Base-by-base conservation (phyloP, 495 filamentous ascomycete genomes). In the Talaromyces trachyspermus region DNA sequence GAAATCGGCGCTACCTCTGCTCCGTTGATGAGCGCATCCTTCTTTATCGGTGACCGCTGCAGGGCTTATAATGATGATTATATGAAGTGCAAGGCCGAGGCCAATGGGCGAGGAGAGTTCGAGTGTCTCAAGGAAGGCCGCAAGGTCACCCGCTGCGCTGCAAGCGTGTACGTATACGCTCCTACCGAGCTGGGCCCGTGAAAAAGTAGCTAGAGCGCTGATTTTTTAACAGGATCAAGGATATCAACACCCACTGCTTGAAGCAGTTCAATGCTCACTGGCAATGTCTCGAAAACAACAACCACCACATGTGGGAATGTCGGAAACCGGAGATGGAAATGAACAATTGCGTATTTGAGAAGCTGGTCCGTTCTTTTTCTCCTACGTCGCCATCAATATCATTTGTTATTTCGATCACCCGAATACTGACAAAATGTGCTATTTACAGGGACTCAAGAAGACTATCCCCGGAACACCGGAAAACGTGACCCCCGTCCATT, bases 81-180 rank as follows among this genome's bases (percentile, higher is more conserved):
- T 69, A 97, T 99, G 89, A 81, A 92, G 70, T 99, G 92, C 81
- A 99, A 97, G 83, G 85, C 78, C 42, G 87, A 95, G 73, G 77
- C 86, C 38, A 77, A 81, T 43, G 94, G 92, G 45, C 79, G 73
- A 67, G 94, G 91, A 51, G 94, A 97, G 73, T 65, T 94, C 40
- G 89, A 95, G 46, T 99, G 92, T 67, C 67, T 99, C 75, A 87
- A 85, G 77, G 92, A 99, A 69, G 92, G 92, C 32, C 75, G 92
- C 63, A 89, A 90, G 68, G 92, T 97, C 35, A 99, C 92, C 51
- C 74, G 94, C 63, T 99, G 92, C 75, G 92, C 92, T 48, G 83
- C 84, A 56, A 94, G 87, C 65, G 92, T 99, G 88, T 95, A 84
- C 55, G 89, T 86, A 57, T 29, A 14, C 26, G 41, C 11, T 17